Evolutionary conservation across 306 rosid species (phyloP), one percentile per base, ranked within the genome.

Genomic region (Argentina anserina): DNA sequence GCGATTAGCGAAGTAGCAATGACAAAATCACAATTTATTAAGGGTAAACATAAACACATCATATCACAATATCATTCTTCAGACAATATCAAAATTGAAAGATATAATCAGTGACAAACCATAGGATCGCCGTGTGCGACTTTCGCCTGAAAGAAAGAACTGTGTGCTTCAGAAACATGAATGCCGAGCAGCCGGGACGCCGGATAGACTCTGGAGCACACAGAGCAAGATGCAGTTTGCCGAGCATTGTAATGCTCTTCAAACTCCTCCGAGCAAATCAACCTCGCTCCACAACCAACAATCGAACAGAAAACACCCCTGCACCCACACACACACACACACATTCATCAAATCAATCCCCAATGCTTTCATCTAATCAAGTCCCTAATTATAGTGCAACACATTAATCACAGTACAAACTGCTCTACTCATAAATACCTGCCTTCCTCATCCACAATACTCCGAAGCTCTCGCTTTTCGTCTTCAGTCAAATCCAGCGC

Each of bases 111-210:
- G 36, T n/a, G 13, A 66, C 21, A 55, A 89, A 90, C 99, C 97
- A 91, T 77, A 67, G 82, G 86, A 82, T 85, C 87, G 73, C 97
- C 97, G 5, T 91, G 97, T 7, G 97, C 93, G 40, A 85, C 92
- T 86, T 91, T 94, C 23, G 99, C 97, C 75, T 87, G 89, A 78
- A 94, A 94, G 95, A 91, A 94, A 33, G 99, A 91, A 79, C 88
- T 94, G 21, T 94, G 99, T 20, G 80, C 88, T 90, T 94, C 99
- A 9, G 97, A 94, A 31, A 88, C 80, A 70, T 94, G 99, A 69
- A 94, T 76, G 84, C 91, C 87, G 56, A 94, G 97, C 55, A 94
- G 79, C 52, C 86, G 86, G 0, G 90, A 84, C 2, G 99, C 91
- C 1, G 97, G 96, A 75, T 80, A 94, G 56, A 90, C 99, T 84